phyloP scores from a whole-genome alignment of 1,284 basidiomycete species.

The Apiotrichum montevideense region DNA sequence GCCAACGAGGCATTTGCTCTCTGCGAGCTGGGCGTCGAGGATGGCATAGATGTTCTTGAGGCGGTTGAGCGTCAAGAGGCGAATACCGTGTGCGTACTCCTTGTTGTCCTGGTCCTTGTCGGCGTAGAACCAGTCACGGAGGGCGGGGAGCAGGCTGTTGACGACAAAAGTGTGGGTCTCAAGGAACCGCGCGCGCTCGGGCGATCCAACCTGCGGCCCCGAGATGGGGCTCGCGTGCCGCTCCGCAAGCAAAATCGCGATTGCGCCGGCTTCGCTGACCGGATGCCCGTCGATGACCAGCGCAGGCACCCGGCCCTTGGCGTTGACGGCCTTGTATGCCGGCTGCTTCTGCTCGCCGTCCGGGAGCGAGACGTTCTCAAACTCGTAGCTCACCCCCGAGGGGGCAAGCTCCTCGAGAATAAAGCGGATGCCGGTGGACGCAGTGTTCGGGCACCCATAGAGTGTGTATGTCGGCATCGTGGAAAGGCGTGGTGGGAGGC shows the following conservation, averaged over 20 bases:
- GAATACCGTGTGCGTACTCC: constrained; percentile 5
- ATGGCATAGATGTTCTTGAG: constrained; percentile 1
- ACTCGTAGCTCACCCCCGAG: constrained; percentile 8
- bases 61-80: constrained; percentile 11
- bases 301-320: constrained; percentile 23
- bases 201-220: neutral
- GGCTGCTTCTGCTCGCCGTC: constrained; percentile 15
- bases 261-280: constrained; percentile 22
- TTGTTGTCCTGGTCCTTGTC: constrained; percentile 9
- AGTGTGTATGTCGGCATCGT: constrained; percentile 16
- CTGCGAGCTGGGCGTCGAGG: constrained; percentile 1
- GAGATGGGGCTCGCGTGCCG: constrained; percentile 11
- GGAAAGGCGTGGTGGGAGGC: neutral
- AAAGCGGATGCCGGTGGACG: constrained; percentile 20
- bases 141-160: constrained; percentile 20
- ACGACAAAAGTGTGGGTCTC: constrained; percentile 20
- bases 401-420: constrained; percentile 21
- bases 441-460: constrained; percentile 19
- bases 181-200: constrained; percentile 12
- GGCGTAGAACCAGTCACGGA: constrained; percentile 29
- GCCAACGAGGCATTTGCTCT: constrained; percentile 1
- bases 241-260: constrained; percentile 18
- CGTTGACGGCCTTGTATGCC: constrained; percentile 20
- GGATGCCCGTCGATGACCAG: constrained; percentile 5
- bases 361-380: constrained; percentile 11